Evolutionary conservation across 2,329 filamentous ascomycete species (phyloP).

Genomic region (Rhinocladiella mackenziei): DNA sequence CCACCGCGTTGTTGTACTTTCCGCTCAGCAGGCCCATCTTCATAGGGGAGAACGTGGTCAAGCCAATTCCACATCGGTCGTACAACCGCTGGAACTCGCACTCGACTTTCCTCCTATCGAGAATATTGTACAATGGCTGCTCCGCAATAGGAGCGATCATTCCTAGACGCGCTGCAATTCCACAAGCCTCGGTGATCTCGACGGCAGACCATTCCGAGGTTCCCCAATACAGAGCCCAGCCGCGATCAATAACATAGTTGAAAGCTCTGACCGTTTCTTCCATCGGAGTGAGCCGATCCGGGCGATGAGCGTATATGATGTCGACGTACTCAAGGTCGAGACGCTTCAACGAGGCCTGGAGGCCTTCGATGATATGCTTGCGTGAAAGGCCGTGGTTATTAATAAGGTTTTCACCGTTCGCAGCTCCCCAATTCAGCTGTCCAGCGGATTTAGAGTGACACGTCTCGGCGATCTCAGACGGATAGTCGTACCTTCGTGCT

Average conservation of each 20-base stretch:
- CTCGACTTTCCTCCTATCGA: conserved; percentile 59
- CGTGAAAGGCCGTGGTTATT: conserved; percentile 66
- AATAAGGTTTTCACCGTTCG: conserved; percentile 29
- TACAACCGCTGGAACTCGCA: conserved; percentile 58
- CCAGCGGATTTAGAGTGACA: too few relatives aligned
- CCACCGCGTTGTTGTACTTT: conserved; percentile 66
- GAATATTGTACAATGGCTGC: conserved; percentile 64
- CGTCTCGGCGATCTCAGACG: not conserved
- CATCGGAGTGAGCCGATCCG: conserved; percentile 61
- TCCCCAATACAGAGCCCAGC: conserved; percentile 67
- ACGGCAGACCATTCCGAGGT: conserved; percentile 65
- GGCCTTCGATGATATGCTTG: conserved; percentile 67
- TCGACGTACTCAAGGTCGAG: conserved; percentile 65
- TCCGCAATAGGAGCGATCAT: conserved; percentile 62
- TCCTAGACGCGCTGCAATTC: too few relatives aligned
- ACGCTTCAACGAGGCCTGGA: conserved; percentile 57
- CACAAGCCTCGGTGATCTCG: conserved; percentile 63
- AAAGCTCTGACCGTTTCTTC: conserved; percentile 68
- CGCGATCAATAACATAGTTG: conserved; percentile 64
- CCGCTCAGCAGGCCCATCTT: conserved; percentile 60
- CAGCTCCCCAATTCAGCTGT: not conserved
- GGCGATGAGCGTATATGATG: conserved; percentile 65
- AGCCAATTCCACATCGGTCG: conserved; percentile 55
- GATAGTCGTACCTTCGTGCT: conserved; percentile 43
- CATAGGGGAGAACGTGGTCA: conserved; percentile 62